A percentile compares a stretch with the other conserved stretches of the same genome.
Conservation (phyloP, 163 green algal species). For the Coccomyxa subellipsoidea region DNA sequence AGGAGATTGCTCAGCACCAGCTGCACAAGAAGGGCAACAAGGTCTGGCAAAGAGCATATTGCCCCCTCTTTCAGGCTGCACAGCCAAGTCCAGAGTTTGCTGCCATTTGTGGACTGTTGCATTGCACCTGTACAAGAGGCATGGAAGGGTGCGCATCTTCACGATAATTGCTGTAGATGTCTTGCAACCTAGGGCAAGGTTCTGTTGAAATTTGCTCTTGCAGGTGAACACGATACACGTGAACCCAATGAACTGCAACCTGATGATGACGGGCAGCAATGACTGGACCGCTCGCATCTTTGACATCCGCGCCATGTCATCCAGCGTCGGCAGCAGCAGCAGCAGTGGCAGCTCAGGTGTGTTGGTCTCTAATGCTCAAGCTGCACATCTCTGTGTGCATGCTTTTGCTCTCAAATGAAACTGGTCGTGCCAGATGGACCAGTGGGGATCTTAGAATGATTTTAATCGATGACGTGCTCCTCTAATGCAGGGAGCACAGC, state of each 20-base stretch:
- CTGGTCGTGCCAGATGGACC: too few species aligned
- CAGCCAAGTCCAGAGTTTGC: too few species aligned
- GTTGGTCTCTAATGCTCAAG: not conserved
- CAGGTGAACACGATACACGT: constrained; percentile 61
- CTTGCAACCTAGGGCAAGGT: not conserved
- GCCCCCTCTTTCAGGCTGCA: too few species aligned
- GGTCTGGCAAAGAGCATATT: constrained; percentile 26
- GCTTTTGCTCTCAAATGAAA: too few species aligned
- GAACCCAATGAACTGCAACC: constrained; percentile 58
- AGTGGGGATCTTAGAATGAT: too few species aligned
- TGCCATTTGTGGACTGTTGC: too few species aligned
- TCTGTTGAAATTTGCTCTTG: not conserved
- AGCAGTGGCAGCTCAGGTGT: not conserved
- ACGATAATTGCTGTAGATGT: not conserved
- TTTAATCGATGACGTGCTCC: too few species aligned
- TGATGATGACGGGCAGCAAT: constrained; percentile 72
- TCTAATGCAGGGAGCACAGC: not conserved
- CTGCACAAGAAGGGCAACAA: constrained; percentile 70
- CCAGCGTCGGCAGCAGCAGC: not conserved
- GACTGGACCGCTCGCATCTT: constrained; percentile 51
- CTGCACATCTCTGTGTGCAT: not conserved
- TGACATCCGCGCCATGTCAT: constrained; percentile 36
- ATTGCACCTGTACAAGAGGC: too few species aligned
- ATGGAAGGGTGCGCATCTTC: too few species aligned
- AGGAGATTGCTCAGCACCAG: constrained; percentile 36